phyloP scores from a whole-genome alignment of 148 eudicot species.

The Rhododendron mucronatum region DNA sequence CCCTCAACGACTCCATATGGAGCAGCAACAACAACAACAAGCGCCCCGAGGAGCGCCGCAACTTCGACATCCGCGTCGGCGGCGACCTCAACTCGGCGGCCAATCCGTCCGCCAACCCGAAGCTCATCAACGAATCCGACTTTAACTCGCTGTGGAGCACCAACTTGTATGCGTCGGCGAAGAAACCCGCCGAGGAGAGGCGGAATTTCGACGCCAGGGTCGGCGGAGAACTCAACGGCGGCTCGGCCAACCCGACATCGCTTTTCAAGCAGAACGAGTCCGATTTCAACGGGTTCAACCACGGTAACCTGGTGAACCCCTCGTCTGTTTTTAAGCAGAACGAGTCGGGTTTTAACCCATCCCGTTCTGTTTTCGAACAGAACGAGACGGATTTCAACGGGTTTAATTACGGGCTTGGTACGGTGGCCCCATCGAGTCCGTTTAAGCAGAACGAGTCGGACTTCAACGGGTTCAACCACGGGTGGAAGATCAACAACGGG shows the following conservation, averaged over 20 bases:
- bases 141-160: neutral
- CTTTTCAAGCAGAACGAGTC: neutral
- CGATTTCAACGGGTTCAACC: neutral
- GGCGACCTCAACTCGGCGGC: constrained; percentile 25
- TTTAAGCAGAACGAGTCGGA: constrained; percentile 9
- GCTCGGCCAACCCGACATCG: neutral
- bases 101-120: neutral
- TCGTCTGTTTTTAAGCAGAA: neutral
- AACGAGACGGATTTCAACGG: neutral
- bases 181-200: neutral
- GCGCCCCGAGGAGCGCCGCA: constrained; percentile 55
- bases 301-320: neutral
- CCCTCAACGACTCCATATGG: constrained; percentile 92
- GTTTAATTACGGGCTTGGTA: neutral
- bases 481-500: constrained; percentile 12
- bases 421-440: neutral
- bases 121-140: constrained; percentile 7
- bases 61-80: constrained; percentile 69
- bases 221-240: neutral
- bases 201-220: neutral
- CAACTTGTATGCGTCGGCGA: neutral
- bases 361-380: neutral
- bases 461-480: constrained; percentile 20
- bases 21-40: constrained; percentile 50
- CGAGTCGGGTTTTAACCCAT: neutral